Evolutionary conservation across 2,329 filamentous ascomycete species (phyloP).

Genomic region (Colletotrichum euphorbiae): DNA sequence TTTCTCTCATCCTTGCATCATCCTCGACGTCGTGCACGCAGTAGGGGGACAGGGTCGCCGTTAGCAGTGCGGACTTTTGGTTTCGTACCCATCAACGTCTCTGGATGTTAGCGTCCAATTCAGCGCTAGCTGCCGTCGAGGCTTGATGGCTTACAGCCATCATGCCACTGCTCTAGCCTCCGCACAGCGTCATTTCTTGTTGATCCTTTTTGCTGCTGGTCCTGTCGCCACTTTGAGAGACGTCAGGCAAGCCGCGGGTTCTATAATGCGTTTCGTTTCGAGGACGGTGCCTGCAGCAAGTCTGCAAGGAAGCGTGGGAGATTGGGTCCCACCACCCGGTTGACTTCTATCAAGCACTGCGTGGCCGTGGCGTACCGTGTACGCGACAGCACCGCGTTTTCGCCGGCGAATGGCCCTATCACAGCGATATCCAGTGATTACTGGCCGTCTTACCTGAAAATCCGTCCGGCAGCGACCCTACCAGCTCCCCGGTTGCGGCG

Average conservation of each 20-base stretch:
- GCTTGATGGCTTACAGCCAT: background rate
- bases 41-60: background rate
- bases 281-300: constrained; percentile 7
- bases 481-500: background rate
- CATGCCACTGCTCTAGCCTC: background rate
- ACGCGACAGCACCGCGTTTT: constrained; percentile 20
- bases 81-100: background rate
- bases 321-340: constrained; percentile 26
- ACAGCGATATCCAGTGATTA: constrained; percentile 9
- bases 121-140: constrained; percentile 3
- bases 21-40: constrained; percentile 26
- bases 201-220: background rate
- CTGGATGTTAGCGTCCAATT: background rate
- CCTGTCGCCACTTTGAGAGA: background rate
- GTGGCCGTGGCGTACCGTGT: no score
- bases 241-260: background rate
- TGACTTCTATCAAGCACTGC: constrained; percentile 12
- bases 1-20: constrained; percentile 32
- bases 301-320: constrained; percentile 13
- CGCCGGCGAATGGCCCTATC: constrained; percentile 34
- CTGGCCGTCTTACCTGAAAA: background rate
- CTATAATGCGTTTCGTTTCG: constrained; percentile 18
- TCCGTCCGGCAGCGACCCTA: background rate
- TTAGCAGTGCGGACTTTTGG: background rate
- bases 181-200: constrained; percentile 9